Percentiles rank a stretch among this genome's conserved stretches.
Conservation (phyloP, 129 eudicot species). For the Flaveria ramosissima region DNA sequence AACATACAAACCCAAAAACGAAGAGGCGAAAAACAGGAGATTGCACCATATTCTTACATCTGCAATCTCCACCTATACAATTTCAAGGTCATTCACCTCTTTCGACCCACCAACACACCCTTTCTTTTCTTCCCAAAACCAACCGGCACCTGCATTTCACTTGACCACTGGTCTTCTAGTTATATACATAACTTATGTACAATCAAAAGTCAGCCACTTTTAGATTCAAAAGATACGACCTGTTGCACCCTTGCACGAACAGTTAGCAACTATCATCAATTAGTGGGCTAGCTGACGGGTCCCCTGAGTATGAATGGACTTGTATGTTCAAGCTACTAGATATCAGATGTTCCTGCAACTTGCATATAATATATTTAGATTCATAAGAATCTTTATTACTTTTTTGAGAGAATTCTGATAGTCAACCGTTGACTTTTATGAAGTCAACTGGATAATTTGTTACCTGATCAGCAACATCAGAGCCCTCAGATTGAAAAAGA, state of each 20-base stretch:
- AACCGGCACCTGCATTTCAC: constrained; percentile 7
- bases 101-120: constrained; percentile 23
- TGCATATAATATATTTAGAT: background rate
- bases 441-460: constrained; percentile 8
- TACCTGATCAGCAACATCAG: constrained; percentile 67
- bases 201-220: constrained; percentile 11
- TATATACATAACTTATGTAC: constrained; percentile 31
- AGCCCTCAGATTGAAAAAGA: constrained; percentile 58
- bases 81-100: constrained; percentile 39
- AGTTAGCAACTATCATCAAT: constrained; percentile 30
- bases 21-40: constrained; percentile 40
- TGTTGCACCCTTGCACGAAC: background rate
- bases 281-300: constrained; percentile 30
- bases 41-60: background rate
- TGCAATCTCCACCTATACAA: constrained; percentile 40
- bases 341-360: constrained; percentile 44
- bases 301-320: constrained; percentile 33
- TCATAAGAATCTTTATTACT: background rate
- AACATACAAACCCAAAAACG: constrained; percentile 25
- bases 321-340: constrained; percentile 51
- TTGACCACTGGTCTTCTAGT: constrained; percentile 13
- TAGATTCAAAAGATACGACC: constrained; percentile 1
- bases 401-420: background rate
- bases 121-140: constrained; percentile 30
- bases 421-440: background rate